A percentile compares a stretch with the other conserved stretches of the same genome.
Evolutionary conservation across 345 rosid genomes (phyloP).

Genomic region (Turnera subulata): DNA sequence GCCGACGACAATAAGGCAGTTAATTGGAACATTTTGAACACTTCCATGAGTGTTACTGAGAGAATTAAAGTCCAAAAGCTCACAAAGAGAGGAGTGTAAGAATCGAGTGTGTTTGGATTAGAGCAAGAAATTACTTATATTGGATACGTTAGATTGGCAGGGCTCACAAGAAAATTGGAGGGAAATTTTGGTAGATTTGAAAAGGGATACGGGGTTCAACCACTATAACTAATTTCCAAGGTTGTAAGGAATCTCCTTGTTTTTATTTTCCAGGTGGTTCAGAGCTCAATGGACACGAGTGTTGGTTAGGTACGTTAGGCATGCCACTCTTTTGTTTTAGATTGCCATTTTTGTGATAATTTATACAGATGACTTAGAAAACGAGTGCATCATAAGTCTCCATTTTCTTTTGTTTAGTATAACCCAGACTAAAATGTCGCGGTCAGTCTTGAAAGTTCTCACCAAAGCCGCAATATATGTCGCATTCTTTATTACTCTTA

Average conservation of each 20-base stretch:
- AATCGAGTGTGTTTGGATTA: not conserved
- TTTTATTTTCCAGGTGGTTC: not conserved
- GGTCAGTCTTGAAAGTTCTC: no score
- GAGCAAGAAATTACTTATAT: constrained; percentile 12
- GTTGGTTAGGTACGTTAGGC: constrained; percentile 25
- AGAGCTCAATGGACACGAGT: not conserved
- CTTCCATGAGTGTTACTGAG: constrained; percentile 17
- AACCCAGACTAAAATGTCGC: no score
- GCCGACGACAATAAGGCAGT: constrained; percentile 14
- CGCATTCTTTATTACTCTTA: no score
- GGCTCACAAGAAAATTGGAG: constrained; percentile 11
- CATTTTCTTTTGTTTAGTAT: no score
- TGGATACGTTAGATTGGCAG: constrained; percentile 7
- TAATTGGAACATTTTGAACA: constrained; percentile 20
- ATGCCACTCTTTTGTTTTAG: constrained; percentile 1
- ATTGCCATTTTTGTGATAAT: no score
- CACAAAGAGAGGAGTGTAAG: not conserved
- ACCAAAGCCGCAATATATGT: no score
- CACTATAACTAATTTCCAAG: constrained; percentile 24
- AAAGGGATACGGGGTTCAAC: constrained; percentile 43
- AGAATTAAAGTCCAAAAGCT: not conserved
- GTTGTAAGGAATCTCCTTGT: constrained; percentile 8
- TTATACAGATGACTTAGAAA: no score
- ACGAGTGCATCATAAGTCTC: no score
- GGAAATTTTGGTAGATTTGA: constrained; percentile 26